Percentiles rank a stretch among this genome's conserved stretches.
Conservation (phyloP, 345 rosid genomes). For the Psidium guajava region DNA sequence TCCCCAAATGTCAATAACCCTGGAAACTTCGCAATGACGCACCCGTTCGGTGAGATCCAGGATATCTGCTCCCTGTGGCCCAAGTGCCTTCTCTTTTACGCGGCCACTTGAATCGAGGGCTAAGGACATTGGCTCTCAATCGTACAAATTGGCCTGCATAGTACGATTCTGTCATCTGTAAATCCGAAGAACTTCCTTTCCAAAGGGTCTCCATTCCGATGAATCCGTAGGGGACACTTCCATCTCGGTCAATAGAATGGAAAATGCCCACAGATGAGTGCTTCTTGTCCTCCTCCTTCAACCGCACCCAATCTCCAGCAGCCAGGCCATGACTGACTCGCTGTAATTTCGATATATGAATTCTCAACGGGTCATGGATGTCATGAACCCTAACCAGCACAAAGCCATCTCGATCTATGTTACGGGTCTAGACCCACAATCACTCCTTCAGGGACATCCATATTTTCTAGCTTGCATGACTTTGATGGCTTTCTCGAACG, state of each 20-base stretch:
- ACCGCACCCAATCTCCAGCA: constrained; percentile 89
- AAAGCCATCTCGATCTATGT: constrained; percentile 45
- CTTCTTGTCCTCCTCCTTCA: constrained; percentile 58
- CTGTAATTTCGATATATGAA: constrained; percentile 52
- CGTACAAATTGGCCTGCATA: constrained; percentile 67
- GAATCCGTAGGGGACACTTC: constrained; percentile 61
- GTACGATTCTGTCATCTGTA: constrained; percentile 81
- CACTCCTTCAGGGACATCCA: constrained; percentile 78
- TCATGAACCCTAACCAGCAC: constrained; percentile 79
- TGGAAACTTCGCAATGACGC: constrained; percentile 69
- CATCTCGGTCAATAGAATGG: constrained; percentile 66
- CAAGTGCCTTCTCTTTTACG: constrained; percentile 42
- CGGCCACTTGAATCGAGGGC: constrained; percentile 86
- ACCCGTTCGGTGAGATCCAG: constrained; percentile 64
- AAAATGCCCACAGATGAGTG: constrained; percentile 79
- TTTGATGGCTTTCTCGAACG: constrained; percentile 76
- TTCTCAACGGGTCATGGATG: constrained; percentile 77
- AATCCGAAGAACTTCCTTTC: constrained; percentile 61
- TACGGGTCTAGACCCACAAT: constrained; percentile 65
- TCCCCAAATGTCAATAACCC: constrained; percentile 55
- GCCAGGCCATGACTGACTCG: constrained; percentile 68
- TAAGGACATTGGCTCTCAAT: constrained; percentile 48
- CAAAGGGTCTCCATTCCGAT: constrained; percentile 69
- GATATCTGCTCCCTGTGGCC: constrained; percentile 83
- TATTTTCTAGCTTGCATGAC: constrained; percentile 46